Conservation (phyloP, 345 rosid species). For the Theobroma cacao region DNA sequence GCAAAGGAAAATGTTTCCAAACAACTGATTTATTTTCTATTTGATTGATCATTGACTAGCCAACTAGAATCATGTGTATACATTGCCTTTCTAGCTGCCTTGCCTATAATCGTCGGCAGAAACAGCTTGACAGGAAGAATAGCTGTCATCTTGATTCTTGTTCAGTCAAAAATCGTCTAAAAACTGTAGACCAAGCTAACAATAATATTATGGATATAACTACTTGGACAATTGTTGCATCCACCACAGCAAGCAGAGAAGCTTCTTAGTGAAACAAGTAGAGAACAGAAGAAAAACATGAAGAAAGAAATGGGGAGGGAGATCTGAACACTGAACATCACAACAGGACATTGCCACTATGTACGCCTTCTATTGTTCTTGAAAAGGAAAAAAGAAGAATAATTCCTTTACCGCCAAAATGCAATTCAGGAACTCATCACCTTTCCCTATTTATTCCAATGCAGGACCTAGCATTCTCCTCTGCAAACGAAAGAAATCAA, state of each 20-base stretch:
- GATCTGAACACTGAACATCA: neutral
- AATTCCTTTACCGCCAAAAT: slow-evolving; percentile 28
- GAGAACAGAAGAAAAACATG: neutral
- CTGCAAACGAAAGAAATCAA: slow-evolving; percentile 24
- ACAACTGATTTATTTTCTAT: neutral
- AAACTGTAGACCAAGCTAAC: neutral
- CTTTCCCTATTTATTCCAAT: slow-evolving; percentile 42
- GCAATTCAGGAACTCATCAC: slow-evolving; percentile 35
- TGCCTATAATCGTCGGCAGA: neutral
- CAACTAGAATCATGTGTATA: neutral
- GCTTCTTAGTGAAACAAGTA: neutral
- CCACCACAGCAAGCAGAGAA: neutral
- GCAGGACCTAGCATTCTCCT: slow-evolving; percentile 23
- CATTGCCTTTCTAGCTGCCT: neutral
- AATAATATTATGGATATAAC: neutral
- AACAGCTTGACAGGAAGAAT: neutral
- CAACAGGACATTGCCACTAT: slow-evolving; percentile 3
- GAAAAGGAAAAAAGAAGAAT: slow-evolving; percentile 19
- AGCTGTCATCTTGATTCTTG: neutral
- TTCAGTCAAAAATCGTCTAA: neutral
- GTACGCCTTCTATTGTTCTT: slow-evolving; percentile 14
- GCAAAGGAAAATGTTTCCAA: neutral
- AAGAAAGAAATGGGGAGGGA: neutral
- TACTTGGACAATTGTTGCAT: neutral
- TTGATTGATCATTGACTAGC: neutral